Conservation (phyloP, 1,284 basidiomycete genomes). For the Ustilago xerochloae region DNA sequence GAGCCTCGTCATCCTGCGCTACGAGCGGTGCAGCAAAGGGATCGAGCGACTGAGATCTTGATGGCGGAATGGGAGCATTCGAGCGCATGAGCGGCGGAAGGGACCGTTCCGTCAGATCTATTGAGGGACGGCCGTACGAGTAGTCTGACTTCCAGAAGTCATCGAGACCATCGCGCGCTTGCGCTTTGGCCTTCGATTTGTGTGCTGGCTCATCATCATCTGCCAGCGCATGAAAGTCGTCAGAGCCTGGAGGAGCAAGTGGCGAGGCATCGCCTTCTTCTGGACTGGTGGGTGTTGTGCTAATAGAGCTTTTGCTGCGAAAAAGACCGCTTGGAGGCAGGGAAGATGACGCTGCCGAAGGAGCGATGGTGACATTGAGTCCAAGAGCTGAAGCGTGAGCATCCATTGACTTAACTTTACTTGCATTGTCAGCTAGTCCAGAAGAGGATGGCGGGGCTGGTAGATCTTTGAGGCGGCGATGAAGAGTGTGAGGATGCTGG, state of each 20-base stretch:
- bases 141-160: conserved; percentile 40
- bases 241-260: neutral
- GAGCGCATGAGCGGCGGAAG: conserved; percentile 37
- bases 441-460: conserved; percentile 17
- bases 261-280: conserved; percentile 26
- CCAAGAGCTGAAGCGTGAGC: conserved; percentile 6
- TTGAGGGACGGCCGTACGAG: conserved; percentile 25
- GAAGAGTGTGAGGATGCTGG: conserved; percentile 26
- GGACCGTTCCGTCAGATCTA: conserved; percentile 2
- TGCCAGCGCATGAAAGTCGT: conserved; percentile 8
- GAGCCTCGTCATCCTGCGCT: neutral
- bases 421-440: neutral
- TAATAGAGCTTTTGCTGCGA: conserved; percentile 43
- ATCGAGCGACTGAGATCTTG: conserved; percentile 38
- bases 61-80: conserved; percentile 39
- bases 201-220: conserved; percentile 1
- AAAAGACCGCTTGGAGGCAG: conserved; percentile 10
- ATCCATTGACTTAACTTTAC: neutral
- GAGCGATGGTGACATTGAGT: conserved; percentile 9
- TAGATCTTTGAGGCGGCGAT: conserved; percentile 27
- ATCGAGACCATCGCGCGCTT: conserved; percentile 6
- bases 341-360: neutral
- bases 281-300: conserved; percentile 49
- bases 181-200: neutral
- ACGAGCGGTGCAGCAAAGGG: conserved; percentile 15